These are phyloP conservation scores for Fusarium sp. DNA, from an alignment of 2,329 filamentous ascomycete genomes.

Conservation along the genomic window DNA sequence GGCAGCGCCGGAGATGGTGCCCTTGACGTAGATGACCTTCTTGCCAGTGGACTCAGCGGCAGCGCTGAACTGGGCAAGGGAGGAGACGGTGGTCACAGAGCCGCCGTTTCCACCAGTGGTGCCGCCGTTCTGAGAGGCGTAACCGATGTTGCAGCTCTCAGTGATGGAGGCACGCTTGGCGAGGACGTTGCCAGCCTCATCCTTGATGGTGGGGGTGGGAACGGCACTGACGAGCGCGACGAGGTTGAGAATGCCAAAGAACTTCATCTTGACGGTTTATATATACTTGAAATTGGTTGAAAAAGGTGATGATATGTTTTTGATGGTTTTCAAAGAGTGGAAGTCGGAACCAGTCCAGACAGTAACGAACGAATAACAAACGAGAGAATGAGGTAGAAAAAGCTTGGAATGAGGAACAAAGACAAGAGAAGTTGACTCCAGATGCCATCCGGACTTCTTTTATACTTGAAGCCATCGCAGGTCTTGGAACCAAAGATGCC, in stretches of 20 bases:
- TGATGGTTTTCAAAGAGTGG: slow-evolving; percentile 26
- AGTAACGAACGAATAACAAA: slow-evolving; percentile 36
- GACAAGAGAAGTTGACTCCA: background rate
- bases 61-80: slow-evolving; percentile 59
- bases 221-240: slow-evolving; percentile 47
- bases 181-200: slow-evolving; percentile 43
- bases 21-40: slow-evolving; percentile 56
- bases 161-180: slow-evolving; percentile 52
- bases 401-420: slow-evolving; percentile 22
- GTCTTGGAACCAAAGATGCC: slow-evolving; percentile 5
- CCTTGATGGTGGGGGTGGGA: slow-evolving; percentile 47
- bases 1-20: slow-evolving; percentile 54
- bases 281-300: background rate
- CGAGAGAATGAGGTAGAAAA: slow-evolving; percentile 15
- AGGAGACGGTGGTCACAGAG: slow-evolving; percentile 57
- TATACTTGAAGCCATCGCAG: slow-evolving; percentile 36
- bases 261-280: slow-evolving; percentile 47
- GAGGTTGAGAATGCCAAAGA: slow-evolving; percentile 47
- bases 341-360: slow-evolving; percentile 37
- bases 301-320: background rate
- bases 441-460: slow-evolving; percentile 7
- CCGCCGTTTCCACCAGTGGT: slow-evolving; percentile 65
- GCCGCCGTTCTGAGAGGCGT: slow-evolving; percentile 51
- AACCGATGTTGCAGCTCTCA: slow-evolving; percentile 52
- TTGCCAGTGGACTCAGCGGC: slow-evolving; percentile 59